Percentiles rank a stretch among this genome's conserved stretches.
These are phyloP conservation scores for Dovyalis caffra DNA, from an alignment of 345 rosid species.

Conservation along the genomic window DNA sequence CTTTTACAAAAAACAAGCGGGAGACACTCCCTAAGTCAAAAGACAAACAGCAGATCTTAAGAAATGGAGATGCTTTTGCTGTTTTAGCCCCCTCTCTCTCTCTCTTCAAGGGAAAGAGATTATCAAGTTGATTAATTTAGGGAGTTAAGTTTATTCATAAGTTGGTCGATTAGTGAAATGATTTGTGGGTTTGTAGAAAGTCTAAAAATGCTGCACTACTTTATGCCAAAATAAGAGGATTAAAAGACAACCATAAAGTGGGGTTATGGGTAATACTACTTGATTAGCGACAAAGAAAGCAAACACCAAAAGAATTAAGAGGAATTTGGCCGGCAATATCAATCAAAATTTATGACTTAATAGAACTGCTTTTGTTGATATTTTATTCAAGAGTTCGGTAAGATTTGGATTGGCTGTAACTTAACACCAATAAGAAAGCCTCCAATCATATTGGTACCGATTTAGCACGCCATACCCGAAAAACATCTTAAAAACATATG, in stretches of 20 bases:
- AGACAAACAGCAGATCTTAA: not conserved
- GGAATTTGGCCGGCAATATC: constrained; percentile 32
- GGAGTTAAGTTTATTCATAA: not conserved
- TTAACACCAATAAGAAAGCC: constrained; percentile 6
- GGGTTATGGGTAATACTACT: constrained; percentile 8
- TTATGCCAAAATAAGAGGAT: not conserved
- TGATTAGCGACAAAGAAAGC: constrained; percentile 31
- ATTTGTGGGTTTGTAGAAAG: constrained; percentile 2
- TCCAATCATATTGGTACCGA: constrained; percentile 16
- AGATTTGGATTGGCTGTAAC: not conserved
- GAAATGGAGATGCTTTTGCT: not conserved
- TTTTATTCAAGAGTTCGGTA: not conserved
- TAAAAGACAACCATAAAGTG: constrained; percentile 9
- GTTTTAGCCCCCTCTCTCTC: not conserved
- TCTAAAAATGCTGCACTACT: not conserved
- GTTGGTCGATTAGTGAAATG: not conserved
- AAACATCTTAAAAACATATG: not conserved
- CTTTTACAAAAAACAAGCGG: constrained; percentile 19
- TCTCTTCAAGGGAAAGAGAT: not conserved
- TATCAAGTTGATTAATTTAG: not conserved
- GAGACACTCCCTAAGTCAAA: constrained; percentile 9
- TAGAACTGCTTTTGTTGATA: not conserved
- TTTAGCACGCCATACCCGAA: not conserved
- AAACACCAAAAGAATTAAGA: constrained; percentile 11
- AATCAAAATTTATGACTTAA: constrained; percentile 6